These are phyloP conservation scores for Nemania serpens DNA, from an alignment of 2,329 filamentous ascomycete genomes.

Conservation along the genomic window DNA sequence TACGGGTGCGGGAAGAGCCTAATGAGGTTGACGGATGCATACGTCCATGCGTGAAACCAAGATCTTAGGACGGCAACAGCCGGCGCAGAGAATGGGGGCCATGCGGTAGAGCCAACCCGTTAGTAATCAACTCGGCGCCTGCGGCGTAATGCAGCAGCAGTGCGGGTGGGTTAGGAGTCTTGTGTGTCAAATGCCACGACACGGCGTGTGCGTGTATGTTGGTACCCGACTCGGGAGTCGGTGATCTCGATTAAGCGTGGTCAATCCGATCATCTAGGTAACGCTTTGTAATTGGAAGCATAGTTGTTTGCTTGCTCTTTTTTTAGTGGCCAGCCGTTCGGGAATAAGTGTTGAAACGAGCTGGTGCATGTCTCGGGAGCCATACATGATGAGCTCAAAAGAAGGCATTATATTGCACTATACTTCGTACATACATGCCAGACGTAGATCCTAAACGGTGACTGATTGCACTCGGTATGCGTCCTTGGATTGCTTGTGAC, in stretches of 20 bases:
- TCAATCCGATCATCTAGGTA: neutral
- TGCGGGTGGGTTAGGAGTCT: slow-evolving; percentile 25
- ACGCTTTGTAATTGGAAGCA: neutral
- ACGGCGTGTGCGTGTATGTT: neutral
- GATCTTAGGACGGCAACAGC: slow-evolving; percentile 31
- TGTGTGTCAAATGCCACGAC: neutral
- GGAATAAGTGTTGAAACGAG: slow-evolving; percentile 15
- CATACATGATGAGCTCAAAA: slow-evolving; percentile 19
- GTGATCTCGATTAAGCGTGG: neutral
- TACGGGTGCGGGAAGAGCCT: slow-evolving; percentile 42
- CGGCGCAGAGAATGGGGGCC: slow-evolving; percentile 26
- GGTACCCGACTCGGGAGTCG: slow-evolving; percentile 12
- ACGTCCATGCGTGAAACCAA: slow-evolving; percentile 38
- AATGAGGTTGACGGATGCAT: slow-evolving; percentile 39
- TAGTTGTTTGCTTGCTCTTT: neutral
- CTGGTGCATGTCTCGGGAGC: slow-evolving; percentile 19
- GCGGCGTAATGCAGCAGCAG: slow-evolving; percentile 24
- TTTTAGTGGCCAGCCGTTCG: slow-evolving; percentile 6
- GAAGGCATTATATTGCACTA: neutral
- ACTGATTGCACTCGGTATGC: slow-evolving; percentile 24
- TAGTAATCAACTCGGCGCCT: slow-evolving; percentile 26
- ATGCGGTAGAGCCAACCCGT: slow-evolving; percentile 17
- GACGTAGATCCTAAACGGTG: slow-evolving; percentile 18
- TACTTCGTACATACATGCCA: slow-evolving; percentile 26
- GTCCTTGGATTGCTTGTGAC: slow-evolving; percentile 22